Conservation (phyloP, 208 protist species). For the Trypanosoma brucei region DNA sequence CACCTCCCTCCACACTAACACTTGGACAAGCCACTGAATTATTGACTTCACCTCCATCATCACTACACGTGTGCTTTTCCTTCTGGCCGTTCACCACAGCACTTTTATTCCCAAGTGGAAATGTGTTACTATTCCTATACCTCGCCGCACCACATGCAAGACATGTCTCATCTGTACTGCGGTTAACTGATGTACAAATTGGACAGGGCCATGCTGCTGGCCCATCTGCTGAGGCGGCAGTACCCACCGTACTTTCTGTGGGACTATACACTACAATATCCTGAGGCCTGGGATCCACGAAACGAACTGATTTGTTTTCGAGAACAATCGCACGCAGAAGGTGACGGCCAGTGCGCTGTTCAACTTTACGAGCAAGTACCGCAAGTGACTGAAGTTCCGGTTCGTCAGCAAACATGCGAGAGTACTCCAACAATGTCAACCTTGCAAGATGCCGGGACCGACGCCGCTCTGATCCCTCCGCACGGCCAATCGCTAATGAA, state of each 20-base stretch:
- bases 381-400: constrained; percentile 48
- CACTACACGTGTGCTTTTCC: no score
- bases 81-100: no score
- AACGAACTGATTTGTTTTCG: constrained; percentile 52
- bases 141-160: constrained; percentile 52
- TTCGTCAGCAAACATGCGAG: constrained; percentile 80
- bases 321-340: constrained; percentile 79
- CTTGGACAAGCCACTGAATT: no score
- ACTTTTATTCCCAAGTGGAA: background rate
- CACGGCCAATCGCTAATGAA: constrained; percentile 39
- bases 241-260: constrained; percentile 23
- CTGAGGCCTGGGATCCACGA: constrained; percentile 41
- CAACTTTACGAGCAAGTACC: constrained; percentile 43
- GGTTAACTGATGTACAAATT: constrained; percentile 28
- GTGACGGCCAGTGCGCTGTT: constrained; percentile 57
- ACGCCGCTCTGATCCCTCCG: constrained; percentile 49
- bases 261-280: constrained; percentile 74
- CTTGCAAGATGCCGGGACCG: constrained; percentile 55
- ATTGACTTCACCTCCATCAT: no score
- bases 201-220: constrained; percentile 55
- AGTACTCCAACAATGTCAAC: constrained; percentile 81
- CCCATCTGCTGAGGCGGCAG: constrained; percentile 30
- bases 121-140: background rate
- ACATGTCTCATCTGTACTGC: constrained; percentile 25
- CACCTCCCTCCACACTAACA: no score